Evolutionary conservation across 2,329 filamentous ascomycete genomes (phyloP), one percentile per base, ranked within the genome.

Genomic region (Trematosphaeria pertusa): DNA sequence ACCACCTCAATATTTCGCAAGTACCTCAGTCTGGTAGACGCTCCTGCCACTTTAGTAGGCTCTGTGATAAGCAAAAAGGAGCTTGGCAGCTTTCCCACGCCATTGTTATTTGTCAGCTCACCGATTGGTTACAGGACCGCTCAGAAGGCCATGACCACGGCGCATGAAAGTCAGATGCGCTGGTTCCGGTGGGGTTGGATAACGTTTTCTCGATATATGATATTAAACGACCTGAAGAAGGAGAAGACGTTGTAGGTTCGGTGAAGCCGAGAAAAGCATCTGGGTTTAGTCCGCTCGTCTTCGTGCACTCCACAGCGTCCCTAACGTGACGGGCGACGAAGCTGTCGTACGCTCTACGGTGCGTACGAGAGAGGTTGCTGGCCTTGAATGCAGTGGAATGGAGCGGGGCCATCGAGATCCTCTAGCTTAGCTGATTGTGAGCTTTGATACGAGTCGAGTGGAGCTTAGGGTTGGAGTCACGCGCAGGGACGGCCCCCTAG

Each of bases 181-280:
- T 99, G 94, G 94, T 99, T 97, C 69, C 84, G 94, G 6, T 97
- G 91, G 83, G 90, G 91, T 2, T 99, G 92, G 91, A 96, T 99
- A 66, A 81, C 84, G 0, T 70, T 96, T 46, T 94, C 91, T 64
- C 81, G 94, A 50, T 99, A 97, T 74, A 97, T 99, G 94, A 82
- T 91, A 46, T 82, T 97, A 22, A 99, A 99, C 73, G 92, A 97
- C 70, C 69, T 99, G 73, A 81, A 78, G 65, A 78, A 79, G 62
- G 84, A 83, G 70, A 81, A 79, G 59, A 60, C 54, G 4, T 22
- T 59, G 17, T 64, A 46, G 46, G 18, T 9, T 30, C 15, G n/a
- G n/a, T n/a, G n/a, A n/a, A n/a, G n/a, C n/a, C n/a, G n/a, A n/a
- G n/a, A n/a, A n/a, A n/a, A n/a, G n/a, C n/a, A n/a, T n/a, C n/a